These are phyloP conservation scores for Populus deltoides DNA, from an alignment of 345 rosid species.

Conservation along the genomic window DNA sequence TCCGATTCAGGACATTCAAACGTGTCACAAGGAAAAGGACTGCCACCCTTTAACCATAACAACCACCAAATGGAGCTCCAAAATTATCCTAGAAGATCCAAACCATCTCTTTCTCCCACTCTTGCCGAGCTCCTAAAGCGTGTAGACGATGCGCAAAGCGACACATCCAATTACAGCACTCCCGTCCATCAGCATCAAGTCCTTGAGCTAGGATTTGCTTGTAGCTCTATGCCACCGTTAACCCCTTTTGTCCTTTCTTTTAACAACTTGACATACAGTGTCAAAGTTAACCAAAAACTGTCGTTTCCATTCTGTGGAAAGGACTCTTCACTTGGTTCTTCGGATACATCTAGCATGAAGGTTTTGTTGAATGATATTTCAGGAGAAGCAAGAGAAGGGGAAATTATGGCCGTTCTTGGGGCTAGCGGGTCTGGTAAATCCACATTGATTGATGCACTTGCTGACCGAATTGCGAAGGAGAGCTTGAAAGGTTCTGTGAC, in stretches of 20 bases:
- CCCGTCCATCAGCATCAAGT: constrained; percentile 22
- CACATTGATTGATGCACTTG: constrained; percentile 84
- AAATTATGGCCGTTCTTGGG: constrained; percentile 87
- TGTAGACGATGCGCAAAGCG: constrained; percentile 54
- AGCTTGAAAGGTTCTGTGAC: constrained; percentile 73
- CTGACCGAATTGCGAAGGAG: constrained; percentile 66
- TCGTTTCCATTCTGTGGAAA: constrained; percentile 33
- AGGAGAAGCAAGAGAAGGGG: constrained; percentile 40
- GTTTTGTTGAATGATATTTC: constrained; percentile 25
- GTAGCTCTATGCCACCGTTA: constrained; percentile 41
- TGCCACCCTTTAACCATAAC: background rate
- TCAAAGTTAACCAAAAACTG: constrained; percentile 43
- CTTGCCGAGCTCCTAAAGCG: constrained; percentile 60
- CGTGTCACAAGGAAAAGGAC: background rate
- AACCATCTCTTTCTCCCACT: constrained; percentile 39
- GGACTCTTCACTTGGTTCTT: constrained; percentile 3
- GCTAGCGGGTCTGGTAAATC: constrained; percentile 96
- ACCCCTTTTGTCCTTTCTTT: constrained; percentile 76
- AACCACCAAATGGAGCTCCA: constrained; percentile 43
- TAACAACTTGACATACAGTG: constrained; percentile 63
- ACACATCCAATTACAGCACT: constrained; percentile 16
- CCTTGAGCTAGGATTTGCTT: constrained; percentile 38
- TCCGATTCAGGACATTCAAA: background rate
- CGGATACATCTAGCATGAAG: constrained; percentile 10
- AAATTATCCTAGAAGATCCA: constrained; percentile 26